Evolutionary conservation across 768 basidiomycete genomes (phyloP), one percentile per base, ranked within the genome.

Genomic region (Termitomyces sp.): DNA sequence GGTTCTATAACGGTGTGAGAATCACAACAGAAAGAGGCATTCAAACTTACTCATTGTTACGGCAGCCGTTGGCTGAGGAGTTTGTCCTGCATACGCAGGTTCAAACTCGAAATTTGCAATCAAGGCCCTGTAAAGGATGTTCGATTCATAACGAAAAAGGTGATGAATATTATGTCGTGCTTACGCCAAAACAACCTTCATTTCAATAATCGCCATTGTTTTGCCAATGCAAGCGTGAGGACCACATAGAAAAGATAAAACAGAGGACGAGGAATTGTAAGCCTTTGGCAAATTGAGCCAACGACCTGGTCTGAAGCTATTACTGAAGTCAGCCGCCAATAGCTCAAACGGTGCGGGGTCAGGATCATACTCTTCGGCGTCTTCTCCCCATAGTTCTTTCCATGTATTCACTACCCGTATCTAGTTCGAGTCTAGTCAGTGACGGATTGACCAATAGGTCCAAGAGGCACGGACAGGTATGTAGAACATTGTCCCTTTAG

Each of bases 371-470:
- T 78, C 76, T 62, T 80, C 78, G 2, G 80, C 80, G 57, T 83
- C 79, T 47, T 74, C 73, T 14, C 81, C 81, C 81, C 80, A 83
- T 12, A 79, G 59, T 13, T 69, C 73, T 53, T 76, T 77, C 73
- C 76, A 79, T 1, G 79, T 81, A 60, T 83, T 83, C 44, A 81
- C 68, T 5, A 76, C 77, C 36, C 79, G 76, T 52, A 82, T 81
- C 80, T 82, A 53, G 5, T 14, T 18, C 14, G 14, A 27, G 8
- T 13, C 14, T 12, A 10, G 13, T 33, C 16, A 51, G 20, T 18
- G 37, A 48, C 58, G 26, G 18, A 10, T 45, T 32, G 7, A 1
- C 5, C 18, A 13, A 33, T 22, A 16, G 43, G 20, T 36, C n/a
- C 24, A 24, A 45, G 22, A 43, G 22, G 26, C 33, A 71, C 67